Percentiles rank a stretch among this genome's conserved stretches.
Conservation (phyloP, 2,329 filamentous ascomycete genomes). For the Arthrobotrys iridis region DNA sequence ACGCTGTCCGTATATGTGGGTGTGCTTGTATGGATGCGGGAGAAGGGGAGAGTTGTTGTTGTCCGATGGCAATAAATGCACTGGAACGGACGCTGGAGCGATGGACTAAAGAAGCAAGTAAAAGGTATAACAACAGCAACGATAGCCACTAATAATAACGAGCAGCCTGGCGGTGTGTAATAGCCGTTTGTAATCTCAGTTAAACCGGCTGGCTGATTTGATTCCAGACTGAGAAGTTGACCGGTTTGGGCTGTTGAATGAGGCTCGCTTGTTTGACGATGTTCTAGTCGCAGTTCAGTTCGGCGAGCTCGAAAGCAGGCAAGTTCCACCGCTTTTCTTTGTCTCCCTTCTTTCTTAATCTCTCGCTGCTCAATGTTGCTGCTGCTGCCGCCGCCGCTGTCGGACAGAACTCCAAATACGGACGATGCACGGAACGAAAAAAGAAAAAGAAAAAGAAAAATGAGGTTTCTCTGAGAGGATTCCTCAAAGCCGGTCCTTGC, state of each 20-base stretch:
- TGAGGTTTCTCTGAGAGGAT: background rate
- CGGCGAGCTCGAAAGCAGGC: slow-evolving; percentile 50
- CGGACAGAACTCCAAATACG: background rate
- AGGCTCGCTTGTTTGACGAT: slow-evolving; percentile 33
- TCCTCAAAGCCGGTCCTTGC: slow-evolving; percentile 12
- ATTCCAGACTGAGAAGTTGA: background rate
- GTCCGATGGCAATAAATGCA: no score
- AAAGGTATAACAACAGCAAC: slow-evolving; percentile 4
- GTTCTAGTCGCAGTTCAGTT: slow-evolving; percentile 13
- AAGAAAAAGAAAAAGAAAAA: slow-evolving; percentile 5
- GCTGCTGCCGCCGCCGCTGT: no score
- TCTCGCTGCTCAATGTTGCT: background rate
- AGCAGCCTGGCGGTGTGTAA: slow-evolving; percentile 6
- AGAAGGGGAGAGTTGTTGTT: slow-evolving; percentile 1
- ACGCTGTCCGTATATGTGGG: no score
- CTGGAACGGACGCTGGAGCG: background rate
- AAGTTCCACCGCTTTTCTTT: slow-evolving; percentile 25
- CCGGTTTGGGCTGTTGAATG: background rate
- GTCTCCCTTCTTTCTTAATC: background rate
- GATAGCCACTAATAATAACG: background rate
- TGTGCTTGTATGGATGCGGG: background rate
- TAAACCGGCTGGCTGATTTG: background rate
- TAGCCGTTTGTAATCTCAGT: slow-evolving; percentile 24
- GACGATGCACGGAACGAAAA: background rate
- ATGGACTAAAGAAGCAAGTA: slow-evolving; percentile 45